Conservation (phyloP, 2,329 filamentous ascomycete species). For the Claviceps sp. region DNA sequence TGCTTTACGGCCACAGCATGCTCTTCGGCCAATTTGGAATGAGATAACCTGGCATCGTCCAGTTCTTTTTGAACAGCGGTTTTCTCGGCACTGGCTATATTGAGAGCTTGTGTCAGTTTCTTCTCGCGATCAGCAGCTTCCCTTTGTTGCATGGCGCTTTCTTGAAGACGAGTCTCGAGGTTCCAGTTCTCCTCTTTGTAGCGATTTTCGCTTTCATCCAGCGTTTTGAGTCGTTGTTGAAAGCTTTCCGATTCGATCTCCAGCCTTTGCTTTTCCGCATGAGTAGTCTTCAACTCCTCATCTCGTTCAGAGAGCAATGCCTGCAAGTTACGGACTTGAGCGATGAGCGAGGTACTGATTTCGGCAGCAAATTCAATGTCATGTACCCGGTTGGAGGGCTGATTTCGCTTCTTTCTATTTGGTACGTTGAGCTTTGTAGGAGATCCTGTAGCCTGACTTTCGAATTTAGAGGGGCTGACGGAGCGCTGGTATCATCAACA, state of each 20-base stretch:
- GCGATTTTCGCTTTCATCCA: slow-evolving; percentile 88
- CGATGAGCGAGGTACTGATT: slow-evolving; percentile 85
- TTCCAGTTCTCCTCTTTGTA: slow-evolving; percentile 99
- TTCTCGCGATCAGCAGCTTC: slow-evolving; percentile 74
- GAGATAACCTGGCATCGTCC: slow-evolving; percentile 72
- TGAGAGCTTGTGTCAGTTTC: slow-evolving; percentile 62
- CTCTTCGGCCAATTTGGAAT: slow-evolving; percentile 71
- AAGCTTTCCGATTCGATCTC: slow-evolving; percentile 73
- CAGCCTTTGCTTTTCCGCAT: slow-evolving; percentile 62
- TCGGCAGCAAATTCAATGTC: slow-evolving; percentile 98
- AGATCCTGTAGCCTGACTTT: slow-evolving; percentile 70
- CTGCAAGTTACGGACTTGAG: slow-evolving; percentile 88
- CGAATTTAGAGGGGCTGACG: slow-evolving; percentile 63
- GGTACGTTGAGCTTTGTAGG: slow-evolving; percentile 82
- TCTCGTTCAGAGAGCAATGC: slow-evolving; percentile 75
- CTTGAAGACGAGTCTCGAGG: slow-evolving; percentile 82
- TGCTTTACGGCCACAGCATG: slow-evolving; percentile 64
- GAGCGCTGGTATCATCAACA: slow-evolving; percentile 38
- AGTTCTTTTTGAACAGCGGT: slow-evolving; percentile 68
- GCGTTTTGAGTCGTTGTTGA: slow-evolving; percentile 62
- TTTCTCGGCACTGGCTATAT: slow-evolving; percentile 60
- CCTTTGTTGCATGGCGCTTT: slow-evolving; percentile 58
- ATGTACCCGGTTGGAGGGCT: slow-evolving; percentile 75
- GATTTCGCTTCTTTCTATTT: slow-evolving; percentile 79
- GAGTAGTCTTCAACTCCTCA: slow-evolving; percentile 63